Evolutionary conservation across 2,329 filamentous ascomycete species (phyloP).

Genomic region (Dactylellina sp.): DNA sequence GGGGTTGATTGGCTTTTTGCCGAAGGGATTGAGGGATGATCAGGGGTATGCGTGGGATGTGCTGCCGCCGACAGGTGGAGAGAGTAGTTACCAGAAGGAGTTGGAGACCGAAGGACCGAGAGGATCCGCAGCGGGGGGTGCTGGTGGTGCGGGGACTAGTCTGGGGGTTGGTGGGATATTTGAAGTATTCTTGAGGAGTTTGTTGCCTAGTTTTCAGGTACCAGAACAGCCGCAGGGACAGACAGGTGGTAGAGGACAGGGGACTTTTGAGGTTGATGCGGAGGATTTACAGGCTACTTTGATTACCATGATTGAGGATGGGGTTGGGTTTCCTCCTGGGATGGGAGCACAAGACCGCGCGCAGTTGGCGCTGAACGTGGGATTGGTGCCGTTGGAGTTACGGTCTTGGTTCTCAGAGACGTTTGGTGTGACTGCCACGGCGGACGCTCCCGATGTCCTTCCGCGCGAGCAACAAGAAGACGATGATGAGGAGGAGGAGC

Average conservation of each 20-base stretch:
- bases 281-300: slow-evolving; percentile 59
- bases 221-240: slow-evolving; percentile 8
- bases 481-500: slow-evolving; percentile 53
- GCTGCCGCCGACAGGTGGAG: slow-evolving; percentile 73
- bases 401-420: slow-evolving; percentile 27
- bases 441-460: background rate
- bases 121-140: background rate
- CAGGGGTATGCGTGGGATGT: slow-evolving; percentile 83
- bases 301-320: slow-evolving; percentile 60
- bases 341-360: slow-evolving; percentile 16
- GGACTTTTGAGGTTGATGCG: slow-evolving; percentile 58
- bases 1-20: slow-evolving; percentile 76
- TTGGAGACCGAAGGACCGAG: slow-evolving; percentile 14
- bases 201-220: slow-evolving; percentile 42
- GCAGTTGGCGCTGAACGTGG: slow-evolving; percentile 20
- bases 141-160: background rate
- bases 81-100: slow-evolving; percentile 56
- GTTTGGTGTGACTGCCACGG: background rate
- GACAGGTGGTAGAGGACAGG: background rate
- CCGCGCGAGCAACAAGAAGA: background rate
- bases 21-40: slow-evolving; percentile 72
- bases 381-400: slow-evolving; percentile 31
- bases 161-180: slow-evolving; percentile 21
- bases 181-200: slow-evolving; percentile 45
- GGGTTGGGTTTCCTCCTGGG: slow-evolving; percentile 22